These are phyloP conservation scores for Aspergillus pseudoterreus DNA, from an alignment of 2,329 filamentous ascomycete genomes.

Conservation along the genomic window DNA sequence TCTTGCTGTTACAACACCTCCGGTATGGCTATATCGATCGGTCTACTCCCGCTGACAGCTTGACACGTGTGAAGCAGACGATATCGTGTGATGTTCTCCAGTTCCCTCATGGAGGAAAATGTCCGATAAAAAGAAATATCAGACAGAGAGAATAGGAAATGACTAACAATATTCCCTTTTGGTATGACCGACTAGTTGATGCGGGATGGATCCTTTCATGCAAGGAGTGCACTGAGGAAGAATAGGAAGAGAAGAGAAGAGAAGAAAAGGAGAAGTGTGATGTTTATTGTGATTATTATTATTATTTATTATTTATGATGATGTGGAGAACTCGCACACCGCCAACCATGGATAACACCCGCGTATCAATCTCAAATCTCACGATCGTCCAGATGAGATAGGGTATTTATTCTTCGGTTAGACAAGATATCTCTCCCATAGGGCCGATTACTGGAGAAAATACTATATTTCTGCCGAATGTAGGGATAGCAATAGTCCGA, in stretches of 20 bases:
- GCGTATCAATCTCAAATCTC: conserved; percentile 1
- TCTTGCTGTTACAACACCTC: too few species aligned
- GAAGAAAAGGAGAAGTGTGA: too few species aligned
- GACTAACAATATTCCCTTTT: not conserved
- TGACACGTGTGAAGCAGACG: not conserved
- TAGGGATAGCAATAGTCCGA: not conserved
- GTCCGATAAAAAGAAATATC: not conserved
- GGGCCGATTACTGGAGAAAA: not conserved
- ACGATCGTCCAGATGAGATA: not conserved
- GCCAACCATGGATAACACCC: conserved; percentile 8
- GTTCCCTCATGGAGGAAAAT: not conserved
- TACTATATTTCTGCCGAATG: not conserved
- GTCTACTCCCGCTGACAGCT: not conserved
- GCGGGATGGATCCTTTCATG: not conserved
- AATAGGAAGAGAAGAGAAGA: too few species aligned
- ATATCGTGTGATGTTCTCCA: not conserved
- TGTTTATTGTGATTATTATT: too few species aligned
- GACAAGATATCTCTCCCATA: not conserved
- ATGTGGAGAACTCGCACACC: conserved; percentile 5
- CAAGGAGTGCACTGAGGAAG: not conserved
- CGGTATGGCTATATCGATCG: not conserved
- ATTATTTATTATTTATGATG: not conserved
- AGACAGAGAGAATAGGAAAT: conserved; percentile 1
- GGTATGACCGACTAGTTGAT: not conserved
- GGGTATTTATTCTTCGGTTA: too few species aligned